Percentiles rank a stretch among this genome's conserved stretches.
Conservation (phyloP, 1,139 yeast genomes). For the Yueomyces sp. region DNA sequence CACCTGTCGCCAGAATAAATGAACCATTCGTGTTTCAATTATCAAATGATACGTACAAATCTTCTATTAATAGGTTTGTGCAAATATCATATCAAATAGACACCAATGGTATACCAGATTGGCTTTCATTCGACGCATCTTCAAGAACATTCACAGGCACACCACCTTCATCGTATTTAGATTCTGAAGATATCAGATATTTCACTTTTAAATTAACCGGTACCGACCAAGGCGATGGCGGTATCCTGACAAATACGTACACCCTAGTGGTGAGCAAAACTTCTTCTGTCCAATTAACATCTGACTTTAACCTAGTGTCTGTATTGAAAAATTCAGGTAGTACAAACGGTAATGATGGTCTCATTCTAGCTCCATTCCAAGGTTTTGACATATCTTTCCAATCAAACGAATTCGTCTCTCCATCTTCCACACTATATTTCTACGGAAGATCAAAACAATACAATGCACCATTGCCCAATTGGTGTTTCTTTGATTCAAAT, state of each 20-base stretch:
- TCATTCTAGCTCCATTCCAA: conserved; percentile 62
- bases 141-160: conserved; percentile 59
- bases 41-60: conserved; percentile 58
- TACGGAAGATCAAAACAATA: conserved; percentile 66
- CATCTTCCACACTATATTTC: conserved; percentile 44
- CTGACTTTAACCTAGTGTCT: conserved; percentile 30
- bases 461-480: conserved; percentile 80
- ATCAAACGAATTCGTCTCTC: conserved; percentile 37
- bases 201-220: conserved; percentile 44
- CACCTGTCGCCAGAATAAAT: conserved; percentile 71
- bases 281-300: conserved; percentile 34
- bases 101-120: conserved; percentile 50
- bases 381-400: conserved; percentile 53
- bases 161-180: conserved; percentile 34
- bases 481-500: conserved; percentile 61
- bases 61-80: conserved; percentile 29
- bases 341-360: conserved; percentile 63
- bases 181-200: conserved; percentile 26
- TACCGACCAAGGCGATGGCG: conserved; percentile 41
- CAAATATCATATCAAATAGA: conserved; percentile 34
- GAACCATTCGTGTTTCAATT: conserved; percentile 54
- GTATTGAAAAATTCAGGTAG: conserved; percentile 45
- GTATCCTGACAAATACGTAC: conserved; percentile 34
- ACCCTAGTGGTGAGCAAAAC: conserved; percentile 45
- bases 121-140: conserved; percentile 61